Conservation (phyloP, 768 basidiomycete genomes). For the Nidula microcarpa region DNA sequence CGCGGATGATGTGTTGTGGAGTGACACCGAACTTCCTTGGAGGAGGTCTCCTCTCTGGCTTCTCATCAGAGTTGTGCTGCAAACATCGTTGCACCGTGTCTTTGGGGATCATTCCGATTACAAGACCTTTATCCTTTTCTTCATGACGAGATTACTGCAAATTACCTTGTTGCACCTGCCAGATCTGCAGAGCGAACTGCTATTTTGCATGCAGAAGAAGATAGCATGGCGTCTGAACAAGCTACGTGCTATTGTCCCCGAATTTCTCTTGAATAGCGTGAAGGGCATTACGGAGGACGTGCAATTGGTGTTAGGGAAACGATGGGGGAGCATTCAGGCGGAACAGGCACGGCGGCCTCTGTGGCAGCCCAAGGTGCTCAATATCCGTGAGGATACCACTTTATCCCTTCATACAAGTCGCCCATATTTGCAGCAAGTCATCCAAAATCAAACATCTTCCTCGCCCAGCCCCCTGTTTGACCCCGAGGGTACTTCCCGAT, state of each 20-base stretch:
- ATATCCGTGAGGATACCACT: constrained; percentile 22
- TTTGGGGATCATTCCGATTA: constrained; percentile 25
- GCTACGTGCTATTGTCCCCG: constrained; percentile 20
- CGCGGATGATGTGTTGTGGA: constrained; percentile 44
- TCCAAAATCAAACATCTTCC: neutral
- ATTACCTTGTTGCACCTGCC: constrained; percentile 8
- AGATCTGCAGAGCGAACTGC: constrained; percentile 25
- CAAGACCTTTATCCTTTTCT: constrained; percentile 45
- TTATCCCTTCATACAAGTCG: constrained; percentile 26
- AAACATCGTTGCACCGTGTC: constrained; percentile 20
- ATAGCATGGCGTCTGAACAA: constrained; percentile 32
- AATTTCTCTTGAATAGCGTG: constrained; percentile 12
- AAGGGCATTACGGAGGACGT: constrained; percentile 12
- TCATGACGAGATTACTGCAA: constrained; percentile 25
- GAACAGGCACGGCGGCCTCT: constrained; percentile 14
- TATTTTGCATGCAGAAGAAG: constrained; percentile 29
- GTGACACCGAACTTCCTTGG: constrained; percentile 36
- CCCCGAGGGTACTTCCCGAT: constrained; percentile 13
- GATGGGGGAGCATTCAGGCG: constrained; percentile 28
- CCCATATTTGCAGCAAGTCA: constrained; percentile 17
- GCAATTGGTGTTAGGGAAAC: constrained; percentile 17
- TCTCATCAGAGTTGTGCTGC: constrained; percentile 40
- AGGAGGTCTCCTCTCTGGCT: constrained; percentile 50
- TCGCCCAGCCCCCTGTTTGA: constrained; percentile 7
- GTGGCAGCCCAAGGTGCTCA: constrained; percentile 18